Evolutionary conservation across 495 filamentous ascomycete genomes (phyloP).

Genomic region (Alectoria sarmentosa): DNA sequence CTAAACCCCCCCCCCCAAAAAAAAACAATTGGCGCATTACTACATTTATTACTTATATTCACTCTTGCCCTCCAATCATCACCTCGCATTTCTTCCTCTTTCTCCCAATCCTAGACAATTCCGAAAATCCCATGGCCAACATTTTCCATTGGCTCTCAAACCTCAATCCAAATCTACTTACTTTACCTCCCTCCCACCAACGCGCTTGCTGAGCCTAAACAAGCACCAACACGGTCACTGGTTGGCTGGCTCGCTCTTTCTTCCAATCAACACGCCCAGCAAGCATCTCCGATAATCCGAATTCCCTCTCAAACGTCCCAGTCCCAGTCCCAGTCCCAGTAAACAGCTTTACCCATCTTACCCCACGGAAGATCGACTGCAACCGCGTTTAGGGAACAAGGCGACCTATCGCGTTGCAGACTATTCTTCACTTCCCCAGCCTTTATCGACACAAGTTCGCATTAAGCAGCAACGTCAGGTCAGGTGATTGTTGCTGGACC

Average conservation of each 20-base stretch:
- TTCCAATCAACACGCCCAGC: conserved; percentile 25
- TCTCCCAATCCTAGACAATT: not conserved
- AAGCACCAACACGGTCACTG: conserved; percentile 11
- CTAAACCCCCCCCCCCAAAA: not conserved
- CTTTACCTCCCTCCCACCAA: not conserved
- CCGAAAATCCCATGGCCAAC: not conserved
- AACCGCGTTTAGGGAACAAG: conserved; percentile 6
- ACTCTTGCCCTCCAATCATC: conserved; percentile 17
- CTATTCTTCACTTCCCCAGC: not conserved
- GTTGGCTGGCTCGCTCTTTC: conserved; percentile 25
- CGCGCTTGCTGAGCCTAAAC: not conserved
- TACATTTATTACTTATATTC: conserved; percentile 2
- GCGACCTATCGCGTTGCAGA: conserved; percentile 19
- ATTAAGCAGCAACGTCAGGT: conserved; percentile 21
- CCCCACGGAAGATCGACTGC: conserved; percentile 23
- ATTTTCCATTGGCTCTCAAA: conserved; percentile 1
- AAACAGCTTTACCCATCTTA: too few relatives aligned
- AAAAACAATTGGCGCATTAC: not conserved
- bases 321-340: conserved; percentile 6
- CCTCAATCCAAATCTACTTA: too few relatives aligned
- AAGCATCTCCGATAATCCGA: conserved; percentile 14
- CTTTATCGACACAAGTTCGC: conserved; percentile 10
- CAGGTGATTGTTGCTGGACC: conserved; percentile 18
- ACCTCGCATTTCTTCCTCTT: not conserved
- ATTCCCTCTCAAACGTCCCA: not conserved